These are phyloP conservation scores for Malassezia brasiliensis DNA, from an alignment of 1,284 basidiomycete genomes.

Conservation along the genomic window DNA sequence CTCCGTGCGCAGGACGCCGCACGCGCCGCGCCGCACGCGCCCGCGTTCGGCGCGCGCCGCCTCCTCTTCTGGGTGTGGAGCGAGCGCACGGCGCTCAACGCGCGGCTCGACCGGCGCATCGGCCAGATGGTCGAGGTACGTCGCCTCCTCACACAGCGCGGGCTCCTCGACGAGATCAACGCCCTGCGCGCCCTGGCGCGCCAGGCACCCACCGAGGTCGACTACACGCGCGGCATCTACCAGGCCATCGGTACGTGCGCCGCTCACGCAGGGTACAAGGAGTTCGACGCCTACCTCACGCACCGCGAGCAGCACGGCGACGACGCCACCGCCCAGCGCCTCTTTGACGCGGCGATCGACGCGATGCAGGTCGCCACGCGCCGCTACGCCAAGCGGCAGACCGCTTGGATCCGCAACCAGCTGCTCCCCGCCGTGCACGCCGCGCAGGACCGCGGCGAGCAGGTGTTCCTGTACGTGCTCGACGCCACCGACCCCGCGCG, in stretches of 20 bases:
- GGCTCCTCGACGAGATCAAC: conserved; percentile 72
- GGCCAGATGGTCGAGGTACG: conserved; percentile 71
- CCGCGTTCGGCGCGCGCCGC: conserved; percentile 50
- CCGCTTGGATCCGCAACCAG: conserved; percentile 86
- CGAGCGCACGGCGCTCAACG: conserved; percentile 58
- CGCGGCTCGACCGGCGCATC: conserved; percentile 67
- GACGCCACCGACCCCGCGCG: conserved; percentile 58
- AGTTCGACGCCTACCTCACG: conserved; percentile 64
- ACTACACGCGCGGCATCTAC: conserved; percentile 72
- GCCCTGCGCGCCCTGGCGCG: conserved; percentile 51
- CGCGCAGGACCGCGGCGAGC: conserved; percentile 21
- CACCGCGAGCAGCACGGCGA: conserved; percentile 20
- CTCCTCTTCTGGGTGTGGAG: conserved; percentile 89
- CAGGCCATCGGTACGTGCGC: conserved; percentile 79
- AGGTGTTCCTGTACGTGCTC: conserved; percentile 54
- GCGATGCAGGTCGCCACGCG: conserved; percentile 77
- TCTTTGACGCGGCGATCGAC: conserved; percentile 59
- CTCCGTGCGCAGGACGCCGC: conserved; percentile 53
- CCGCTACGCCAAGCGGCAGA: conserved; percentile 82
- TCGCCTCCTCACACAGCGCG: conserved; percentile 50
- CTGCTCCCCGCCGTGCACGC: conserved; percentile 62
- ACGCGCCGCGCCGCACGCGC: background rate
- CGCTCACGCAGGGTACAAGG: conserved; percentile 66
- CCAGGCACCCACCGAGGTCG: background rate
- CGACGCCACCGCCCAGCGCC: background rate